phyloP scores from a whole-genome alignment of 768 basidiomycete species.

The Suillus subalutaceus region DNA sequence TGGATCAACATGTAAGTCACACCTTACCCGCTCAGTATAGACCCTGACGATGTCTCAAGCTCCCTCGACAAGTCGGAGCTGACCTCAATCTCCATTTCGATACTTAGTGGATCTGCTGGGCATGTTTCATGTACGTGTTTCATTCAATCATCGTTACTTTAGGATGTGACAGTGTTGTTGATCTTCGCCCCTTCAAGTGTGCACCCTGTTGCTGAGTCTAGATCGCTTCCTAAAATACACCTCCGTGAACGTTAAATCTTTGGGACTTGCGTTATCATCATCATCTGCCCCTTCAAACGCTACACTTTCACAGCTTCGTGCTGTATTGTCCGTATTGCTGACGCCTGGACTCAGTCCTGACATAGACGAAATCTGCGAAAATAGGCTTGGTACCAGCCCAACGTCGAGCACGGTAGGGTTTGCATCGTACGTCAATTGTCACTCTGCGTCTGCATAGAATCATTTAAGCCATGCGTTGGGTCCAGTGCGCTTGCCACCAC shows the following conservation, averaged over 20 bases:
- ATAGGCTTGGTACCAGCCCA: conserved; percentile 52
- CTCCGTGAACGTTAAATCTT: conserved; percentile 51
- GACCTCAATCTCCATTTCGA: conserved; percentile 27
- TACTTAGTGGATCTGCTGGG: conserved; percentile 20
- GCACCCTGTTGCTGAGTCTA: conserved; percentile 51
- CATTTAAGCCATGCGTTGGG: not conserved
- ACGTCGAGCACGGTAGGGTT: conserved; percentile 49
- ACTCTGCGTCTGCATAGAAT: conserved; percentile 1
- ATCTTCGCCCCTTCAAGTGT: conserved; percentile 37
- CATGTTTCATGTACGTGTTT: conserved; percentile 27
- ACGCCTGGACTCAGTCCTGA: conserved; percentile 71
- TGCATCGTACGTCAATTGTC: conserved; percentile 43
- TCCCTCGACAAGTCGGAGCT: conserved; percentile 29
- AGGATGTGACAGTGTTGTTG: conserved; percentile 26
- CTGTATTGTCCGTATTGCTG: conserved; percentile 63
- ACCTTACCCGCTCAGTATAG: not conserved
- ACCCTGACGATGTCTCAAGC: conserved; percentile 16
- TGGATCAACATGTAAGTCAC: conserved; percentile 72
- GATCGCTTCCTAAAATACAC: conserved; percentile 55
- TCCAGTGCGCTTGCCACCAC: conserved; percentile 38
- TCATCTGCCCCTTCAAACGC: conserved; percentile 32
- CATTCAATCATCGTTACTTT: conserved; percentile 14
- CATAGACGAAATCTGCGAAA: conserved; percentile 69
- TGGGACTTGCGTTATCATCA: conserved; percentile 49
- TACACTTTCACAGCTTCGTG: conserved; percentile 57